Percentiles rank a stretch among this genome's conserved stretches.
These are phyloP conservation scores for Herpomyces periplanetae DNA, from an alignment of 2,329 filamentous ascomycete genomes.

Conservation along the genomic window DNA sequence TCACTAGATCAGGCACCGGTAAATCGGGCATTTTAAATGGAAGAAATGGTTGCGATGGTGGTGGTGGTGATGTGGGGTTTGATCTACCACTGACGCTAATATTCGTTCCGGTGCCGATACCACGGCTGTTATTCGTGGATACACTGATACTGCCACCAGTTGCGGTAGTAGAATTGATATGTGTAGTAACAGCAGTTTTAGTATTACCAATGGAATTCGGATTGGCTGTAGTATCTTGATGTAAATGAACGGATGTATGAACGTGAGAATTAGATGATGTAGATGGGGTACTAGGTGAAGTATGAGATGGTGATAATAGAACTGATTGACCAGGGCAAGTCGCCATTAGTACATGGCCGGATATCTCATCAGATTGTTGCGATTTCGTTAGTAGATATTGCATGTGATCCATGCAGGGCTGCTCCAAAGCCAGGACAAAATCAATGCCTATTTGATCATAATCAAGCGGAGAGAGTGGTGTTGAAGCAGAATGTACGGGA, in stretches of 20 bases:
- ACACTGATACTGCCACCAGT: no score
- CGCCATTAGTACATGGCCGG: slow-evolving; percentile 74
- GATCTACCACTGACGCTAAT: no score
- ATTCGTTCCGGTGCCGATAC: no score
- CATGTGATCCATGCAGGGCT: slow-evolving; percentile 66
- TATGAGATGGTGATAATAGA: no score
- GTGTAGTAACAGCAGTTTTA: no score
- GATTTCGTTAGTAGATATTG: slow-evolving; percentile 27
- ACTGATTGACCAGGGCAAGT: slow-evolving; percentile 46
- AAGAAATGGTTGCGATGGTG: slow-evolving; percentile 16
- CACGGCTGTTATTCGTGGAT: no score
- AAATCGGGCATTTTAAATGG: slow-evolving; percentile 40
- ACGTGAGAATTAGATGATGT: no score
- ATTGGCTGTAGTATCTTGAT: no score
- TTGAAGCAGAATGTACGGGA: background rate
- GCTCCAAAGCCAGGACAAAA: slow-evolving; percentile 71
- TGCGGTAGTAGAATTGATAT: slow-evolving; percentile 15
- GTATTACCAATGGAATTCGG: no score
- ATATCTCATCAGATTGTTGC: slow-evolving; percentile 17
- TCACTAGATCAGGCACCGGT: slow-evolving; percentile 31
- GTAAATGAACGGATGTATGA: no score
- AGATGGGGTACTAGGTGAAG: no score
- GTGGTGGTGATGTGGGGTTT: no score
- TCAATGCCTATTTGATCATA: slow-evolving; percentile 56
- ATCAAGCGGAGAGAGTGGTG: slow-evolving; percentile 13